Evolutionary conservation across 768 basidiomycete species (phyloP).

Genomic region (Psilocybe tampanensis): DNA sequence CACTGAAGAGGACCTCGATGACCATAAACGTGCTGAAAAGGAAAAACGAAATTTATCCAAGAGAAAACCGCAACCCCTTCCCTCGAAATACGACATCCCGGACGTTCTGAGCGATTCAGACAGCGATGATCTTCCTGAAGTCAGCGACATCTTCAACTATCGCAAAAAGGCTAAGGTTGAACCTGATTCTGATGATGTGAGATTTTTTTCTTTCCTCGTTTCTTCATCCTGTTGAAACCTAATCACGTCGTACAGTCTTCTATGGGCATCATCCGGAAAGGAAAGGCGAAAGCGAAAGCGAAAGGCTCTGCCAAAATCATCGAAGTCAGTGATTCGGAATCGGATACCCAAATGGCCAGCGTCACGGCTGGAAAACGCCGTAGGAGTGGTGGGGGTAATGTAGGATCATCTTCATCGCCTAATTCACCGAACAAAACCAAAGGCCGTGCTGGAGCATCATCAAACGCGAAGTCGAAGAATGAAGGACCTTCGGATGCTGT

Average conservation of each 20-base stretch:
- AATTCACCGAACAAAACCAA: constrained; percentile 26
- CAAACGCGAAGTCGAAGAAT: constrained; percentile 6
- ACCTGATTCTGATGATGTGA: neutral
- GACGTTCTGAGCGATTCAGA: constrained; percentile 43
- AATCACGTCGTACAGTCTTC: neutral
- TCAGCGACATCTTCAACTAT: constrained; percentile 40
- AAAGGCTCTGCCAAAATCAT: constrained; percentile 8
- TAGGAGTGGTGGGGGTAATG: constrained; percentile 8
- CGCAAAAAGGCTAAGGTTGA: constrained; percentile 35
- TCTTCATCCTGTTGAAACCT: neutral
- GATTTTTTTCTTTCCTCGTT: neutral
- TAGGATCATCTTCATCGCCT: constrained; percentile 1
- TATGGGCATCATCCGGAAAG: neutral
- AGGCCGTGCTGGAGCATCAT: constrained; percentile 21
- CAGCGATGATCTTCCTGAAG: constrained; percentile 51
- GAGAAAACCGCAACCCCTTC: constrained; percentile 23
- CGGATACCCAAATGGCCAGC: constrained; percentile 12
- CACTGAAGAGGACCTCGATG: constrained; percentile 53
- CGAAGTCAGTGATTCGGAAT: constrained; percentile 25
- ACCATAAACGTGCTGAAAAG: constrained; percentile 35
- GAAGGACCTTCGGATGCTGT: constrained; percentile 43
- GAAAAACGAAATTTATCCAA: neutral
- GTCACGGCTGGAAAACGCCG: constrained; percentile 28
- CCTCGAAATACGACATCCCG: constrained; percentile 24
- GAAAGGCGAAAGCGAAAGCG: neutral